These are phyloP conservation scores for Massarina eburnea DNA, from an alignment of 2,329 filamentous ascomycete genomes.

Conservation along the genomic window DNA sequence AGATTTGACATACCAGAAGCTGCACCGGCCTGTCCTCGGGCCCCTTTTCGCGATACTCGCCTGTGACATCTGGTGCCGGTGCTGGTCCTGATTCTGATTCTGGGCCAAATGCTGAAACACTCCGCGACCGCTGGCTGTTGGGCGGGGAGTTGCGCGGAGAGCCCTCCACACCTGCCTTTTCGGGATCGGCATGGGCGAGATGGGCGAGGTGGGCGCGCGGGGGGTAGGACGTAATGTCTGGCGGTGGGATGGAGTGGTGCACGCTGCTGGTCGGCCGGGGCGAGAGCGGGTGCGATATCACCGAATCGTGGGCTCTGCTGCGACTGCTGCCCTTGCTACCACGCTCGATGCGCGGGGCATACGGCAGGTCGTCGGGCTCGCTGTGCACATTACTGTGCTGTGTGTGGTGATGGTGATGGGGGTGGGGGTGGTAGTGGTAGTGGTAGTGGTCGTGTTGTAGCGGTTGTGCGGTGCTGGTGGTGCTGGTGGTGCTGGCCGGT, in stretches of 20 bases:
- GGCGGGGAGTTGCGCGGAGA: constrained; percentile 15
- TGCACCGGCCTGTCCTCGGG: constrained; percentile 49
- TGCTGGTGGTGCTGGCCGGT: constrained; percentile 32
- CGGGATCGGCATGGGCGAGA: constrained; percentile 35
- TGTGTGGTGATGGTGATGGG: constrained; percentile 17
- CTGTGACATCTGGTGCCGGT: constrained; percentile 35
- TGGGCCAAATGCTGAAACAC: constrained; percentile 20
- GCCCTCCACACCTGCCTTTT: constrained; percentile 28
- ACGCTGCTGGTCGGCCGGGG: constrained; percentile 35
- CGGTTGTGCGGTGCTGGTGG: constrained; percentile 8
- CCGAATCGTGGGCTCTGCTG: constrained; percentile 37
- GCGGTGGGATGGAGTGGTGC: constrained; percentile 28
- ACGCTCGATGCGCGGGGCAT: constrained; percentile 14
- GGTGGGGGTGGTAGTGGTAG: constrained; percentile 2
- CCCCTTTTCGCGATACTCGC: constrained; percentile 40
- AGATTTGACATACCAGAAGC: constrained; percentile 40
- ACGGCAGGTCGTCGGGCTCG: constrained; percentile 27
- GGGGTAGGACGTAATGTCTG: constrained; percentile 13
- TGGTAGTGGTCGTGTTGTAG: constrained; percentile 15
- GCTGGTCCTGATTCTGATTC: no score
- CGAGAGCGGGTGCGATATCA: constrained; percentile 42
- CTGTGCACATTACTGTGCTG: constrained; percentile 21
- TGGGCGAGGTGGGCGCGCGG: constrained; percentile 15
- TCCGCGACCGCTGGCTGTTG: constrained; percentile 19
- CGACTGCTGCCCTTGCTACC: constrained; percentile 27